These are phyloP conservation scores for Sarcocystis neurona DNA, from an alignment of 169 alveolate species.

Conservation along the genomic window DNA sequence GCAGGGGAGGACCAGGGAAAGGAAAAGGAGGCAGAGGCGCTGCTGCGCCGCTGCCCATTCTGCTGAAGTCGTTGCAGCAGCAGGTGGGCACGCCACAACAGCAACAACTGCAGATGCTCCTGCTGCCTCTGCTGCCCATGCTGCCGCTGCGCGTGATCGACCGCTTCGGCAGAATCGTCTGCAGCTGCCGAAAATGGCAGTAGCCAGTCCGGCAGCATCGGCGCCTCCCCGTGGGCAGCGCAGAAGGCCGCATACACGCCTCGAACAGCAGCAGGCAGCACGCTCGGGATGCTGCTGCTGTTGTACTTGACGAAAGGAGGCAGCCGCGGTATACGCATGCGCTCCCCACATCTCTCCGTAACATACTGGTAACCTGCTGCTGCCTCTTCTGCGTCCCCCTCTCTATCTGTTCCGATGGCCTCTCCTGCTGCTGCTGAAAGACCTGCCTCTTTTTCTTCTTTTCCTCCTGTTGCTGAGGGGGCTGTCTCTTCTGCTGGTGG, in stretches of 20 bases:
- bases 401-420: not conserved
- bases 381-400: no score
- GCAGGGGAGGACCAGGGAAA: no score
- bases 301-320: conserved; percentile 57
- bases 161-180: not conserved
- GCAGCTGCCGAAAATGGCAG: not conserved
- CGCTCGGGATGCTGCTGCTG: conserved; percentile 36
- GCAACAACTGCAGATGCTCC: no score
- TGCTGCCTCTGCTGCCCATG: no score
- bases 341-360: not conserved
- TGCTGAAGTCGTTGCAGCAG: not conserved
- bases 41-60: not conserved
- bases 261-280: conserved; percentile 28
- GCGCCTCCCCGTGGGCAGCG: conserved; percentile 54
- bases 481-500: not conserved
- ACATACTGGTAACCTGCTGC: not conserved
- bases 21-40: not conserved
- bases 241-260: conserved; percentile 64
- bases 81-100: no score
- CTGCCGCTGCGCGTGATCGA: not conserved
- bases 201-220: conserved; percentile 57
- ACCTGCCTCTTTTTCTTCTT: not conserved
- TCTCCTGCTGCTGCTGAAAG: not conserved
- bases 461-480: not conserved
- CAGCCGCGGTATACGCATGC: conserved; percentile 29